A percentile compares a stretch with the other conserved stretches of the same genome.
phyloP scores from a whole-genome alignment of 2,329 filamentous ascomycete species.

The Cercospora sp. region DNA sequence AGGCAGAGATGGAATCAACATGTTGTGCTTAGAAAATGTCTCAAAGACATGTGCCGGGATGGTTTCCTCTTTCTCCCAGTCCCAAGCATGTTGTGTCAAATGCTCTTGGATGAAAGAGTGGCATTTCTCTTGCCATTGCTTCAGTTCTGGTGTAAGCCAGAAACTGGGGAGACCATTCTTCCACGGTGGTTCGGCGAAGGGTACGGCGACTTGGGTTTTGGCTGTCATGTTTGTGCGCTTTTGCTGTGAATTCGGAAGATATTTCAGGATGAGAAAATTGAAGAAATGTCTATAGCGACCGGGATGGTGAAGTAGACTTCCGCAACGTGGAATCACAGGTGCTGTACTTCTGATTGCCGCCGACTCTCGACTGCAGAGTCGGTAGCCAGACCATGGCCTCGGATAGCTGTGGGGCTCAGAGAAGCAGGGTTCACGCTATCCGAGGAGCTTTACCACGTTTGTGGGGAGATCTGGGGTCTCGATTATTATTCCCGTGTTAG shows the following conservation, averaged over 20 bases:
- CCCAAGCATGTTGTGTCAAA: constrained; percentile 61
- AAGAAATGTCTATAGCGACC: neutral
- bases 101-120: constrained; percentile 66
- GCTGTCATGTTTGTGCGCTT: constrained; percentile 7
- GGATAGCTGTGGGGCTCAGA: neutral
- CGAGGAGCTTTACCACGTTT: neutral
- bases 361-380: neutral
- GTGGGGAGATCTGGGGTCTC: constrained; percentile 1
- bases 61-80: constrained; percentile 68
- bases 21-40: constrained; percentile 64
- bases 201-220: constrained; percentile 46
- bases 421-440: constrained; percentile 4
- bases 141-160: constrained; percentile 67
- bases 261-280: neutral
- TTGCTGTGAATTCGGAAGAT: neutral
- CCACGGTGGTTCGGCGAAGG: constrained; percentile 73
- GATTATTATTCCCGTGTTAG: neutral
- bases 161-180: constrained; percentile 68
- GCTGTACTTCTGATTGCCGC: neutral
- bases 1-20: constrained; percentile 69
- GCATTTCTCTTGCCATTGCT: constrained; percentile 66
- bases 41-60: constrained; percentile 65
- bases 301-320: neutral
- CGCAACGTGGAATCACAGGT: neutral
- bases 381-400: neutral